phyloP scores from a whole-genome alignment of 2,329 filamentous ascomycete species.

The Aspergillus aculeatus region DNA sequence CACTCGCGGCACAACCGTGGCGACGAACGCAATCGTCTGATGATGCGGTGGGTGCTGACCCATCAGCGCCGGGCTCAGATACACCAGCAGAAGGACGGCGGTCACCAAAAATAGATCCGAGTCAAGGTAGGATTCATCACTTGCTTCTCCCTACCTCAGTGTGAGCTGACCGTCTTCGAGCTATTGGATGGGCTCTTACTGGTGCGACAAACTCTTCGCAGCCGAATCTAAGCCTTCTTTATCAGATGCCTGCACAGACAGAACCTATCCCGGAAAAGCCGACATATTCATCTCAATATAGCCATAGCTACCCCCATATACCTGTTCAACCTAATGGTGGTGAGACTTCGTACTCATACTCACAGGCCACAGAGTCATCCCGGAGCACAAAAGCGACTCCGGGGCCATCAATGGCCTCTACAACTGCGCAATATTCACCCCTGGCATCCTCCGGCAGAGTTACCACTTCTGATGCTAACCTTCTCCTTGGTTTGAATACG shows the following conservation, averaged over 20 bases:
- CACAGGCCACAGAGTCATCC: constrained; percentile 35
- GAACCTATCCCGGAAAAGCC: constrained; percentile 27
- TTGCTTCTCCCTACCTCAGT: neutral
- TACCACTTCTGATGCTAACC: constrained; percentile 34
- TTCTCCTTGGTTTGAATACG: constrained; percentile 51
- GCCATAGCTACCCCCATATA: constrained; percentile 28
- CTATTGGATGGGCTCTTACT: constrained; percentile 83
- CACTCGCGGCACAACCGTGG: constrained; percentile 54
- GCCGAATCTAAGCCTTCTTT: constrained; percentile 78
- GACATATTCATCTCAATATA: constrained; percentile 32
- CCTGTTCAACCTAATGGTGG: constrained; percentile 22
- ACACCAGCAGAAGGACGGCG: constrained; percentile 32
- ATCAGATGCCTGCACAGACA: constrained; percentile 55
- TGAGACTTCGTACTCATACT: constrained; percentile 23
- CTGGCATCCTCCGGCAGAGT: constrained; percentile 46
- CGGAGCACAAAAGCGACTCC: constrained; percentile 24
- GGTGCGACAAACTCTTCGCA: constrained; percentile 83
- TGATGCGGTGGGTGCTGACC: constrained; percentile 27
- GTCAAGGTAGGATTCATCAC: constrained; percentile 48
- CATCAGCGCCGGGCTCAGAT: constrained; percentile 23
- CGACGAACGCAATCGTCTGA: constrained; percentile 37
- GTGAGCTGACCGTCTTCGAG: constrained; percentile 45
- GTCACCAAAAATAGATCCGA: constrained; percentile 51
- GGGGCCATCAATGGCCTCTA: constrained; percentile 21
- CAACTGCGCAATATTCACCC: constrained; percentile 26